These are phyloP conservation scores for Diplodia scrobiculata DNA, from an alignment of 2,329 filamentous ascomycete genomes.

Conservation along the genomic window DNA sequence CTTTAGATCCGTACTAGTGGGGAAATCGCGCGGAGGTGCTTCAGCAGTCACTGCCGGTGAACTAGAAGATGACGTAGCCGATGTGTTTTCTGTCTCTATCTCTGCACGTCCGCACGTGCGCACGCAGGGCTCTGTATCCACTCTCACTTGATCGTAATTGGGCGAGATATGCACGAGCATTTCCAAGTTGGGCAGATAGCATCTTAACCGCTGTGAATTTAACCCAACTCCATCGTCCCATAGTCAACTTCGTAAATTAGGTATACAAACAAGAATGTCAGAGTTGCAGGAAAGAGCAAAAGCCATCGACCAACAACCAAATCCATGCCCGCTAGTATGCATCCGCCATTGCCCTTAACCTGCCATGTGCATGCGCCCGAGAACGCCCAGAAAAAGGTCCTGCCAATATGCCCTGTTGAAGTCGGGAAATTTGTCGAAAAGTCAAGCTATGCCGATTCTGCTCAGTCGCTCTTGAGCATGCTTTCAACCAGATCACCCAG, in stretches of 20 bases:
- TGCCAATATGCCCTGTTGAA: slow-evolving; percentile 17
- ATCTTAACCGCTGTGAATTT: not conserved
- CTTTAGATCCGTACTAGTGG: not conserved
- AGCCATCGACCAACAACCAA: not conserved
- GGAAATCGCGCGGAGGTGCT: not conserved
- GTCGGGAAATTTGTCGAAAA: not conserved
- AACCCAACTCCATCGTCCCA: not conserved
- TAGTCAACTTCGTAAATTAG: not conserved
- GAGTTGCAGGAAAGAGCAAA: not conserved
- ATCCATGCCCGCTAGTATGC: slow-evolving; percentile 11
- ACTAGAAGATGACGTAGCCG: slow-evolving; percentile 11
- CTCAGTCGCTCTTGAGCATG: slow-evolving; percentile 87
- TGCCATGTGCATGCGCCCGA: slow-evolving; percentile 11
- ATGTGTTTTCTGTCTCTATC: not conserved
- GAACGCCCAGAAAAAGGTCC: slow-evolving; percentile 17
- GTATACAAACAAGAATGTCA: slow-evolving; percentile 17
- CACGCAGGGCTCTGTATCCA: not conserved
- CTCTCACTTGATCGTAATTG: not conserved
- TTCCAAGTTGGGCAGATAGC: not conserved
- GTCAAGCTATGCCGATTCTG: not conserved
- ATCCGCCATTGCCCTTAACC: slow-evolving; percentile 9
- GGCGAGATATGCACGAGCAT: not conserved
- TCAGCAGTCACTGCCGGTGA: not conserved
- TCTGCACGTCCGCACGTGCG: slow-evolving; percentile 10
- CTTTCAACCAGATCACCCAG: slow-evolving; percentile 94